Percentiles rank a stretch among this genome's conserved stretches.
phyloP scores from a whole-genome alignment of 2,329 filamentous ascomycete genomes.

The Fusarium chlamydosporum region DNA sequence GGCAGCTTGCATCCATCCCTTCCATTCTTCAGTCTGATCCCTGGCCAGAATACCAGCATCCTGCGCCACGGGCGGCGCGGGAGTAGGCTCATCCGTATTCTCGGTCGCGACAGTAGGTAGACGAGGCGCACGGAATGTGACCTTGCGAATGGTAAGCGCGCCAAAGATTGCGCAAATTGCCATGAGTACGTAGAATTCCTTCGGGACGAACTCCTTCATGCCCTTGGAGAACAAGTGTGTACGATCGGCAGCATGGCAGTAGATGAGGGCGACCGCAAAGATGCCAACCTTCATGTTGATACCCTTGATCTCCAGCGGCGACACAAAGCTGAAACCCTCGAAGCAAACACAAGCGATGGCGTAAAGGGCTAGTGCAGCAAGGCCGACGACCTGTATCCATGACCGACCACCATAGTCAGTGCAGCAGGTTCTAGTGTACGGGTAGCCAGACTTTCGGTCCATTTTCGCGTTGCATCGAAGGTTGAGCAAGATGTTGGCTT shows the following conservation, averaged over 20 bases:
- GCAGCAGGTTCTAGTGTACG: slow-evolving; percentile 67
- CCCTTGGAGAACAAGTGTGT: slow-evolving; percentile 51
- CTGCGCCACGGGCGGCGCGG: slow-evolving; percentile 14
- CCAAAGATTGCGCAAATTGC: slow-evolving; percentile 26
- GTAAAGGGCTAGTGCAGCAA: slow-evolving; percentile 42
- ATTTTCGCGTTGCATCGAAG: slow-evolving; percentile 64
- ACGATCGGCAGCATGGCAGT: slow-evolving; percentile 51
- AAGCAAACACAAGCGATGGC: slow-evolving; percentile 39
- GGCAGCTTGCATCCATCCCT: slow-evolving; percentile 73
- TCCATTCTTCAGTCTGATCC: slow-evolving; percentile 74
- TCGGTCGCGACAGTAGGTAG: slow-evolving; percentile 6
- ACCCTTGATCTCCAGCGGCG: slow-evolving; percentile 22
- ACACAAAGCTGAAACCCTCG: slow-evolving; percentile 36
- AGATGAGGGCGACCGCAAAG: slow-evolving; percentile 49
- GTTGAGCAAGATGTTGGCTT: slow-evolving; percentile 64
- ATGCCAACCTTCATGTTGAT: slow-evolving; percentile 48
- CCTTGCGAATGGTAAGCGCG: slow-evolving; percentile 40
- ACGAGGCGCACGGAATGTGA: slow-evolving; percentile 31
- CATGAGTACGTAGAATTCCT: slow-evolving; percentile 40
- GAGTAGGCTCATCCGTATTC: not conserved
- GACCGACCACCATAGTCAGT: slow-evolving; percentile 58
- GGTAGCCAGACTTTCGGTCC: slow-evolving; percentile 54
- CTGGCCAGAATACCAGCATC: slow-evolving; percentile 56
- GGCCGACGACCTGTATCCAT: slow-evolving; percentile 45
- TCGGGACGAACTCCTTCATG: slow-evolving; percentile 43